Percentiles rank a stretch among this genome's conserved stretches.
These are phyloP conservation scores for Lepidopterella palustris DNA, from an alignment of 495 filamentous ascomycete species.

Conservation along the genomic window DNA sequence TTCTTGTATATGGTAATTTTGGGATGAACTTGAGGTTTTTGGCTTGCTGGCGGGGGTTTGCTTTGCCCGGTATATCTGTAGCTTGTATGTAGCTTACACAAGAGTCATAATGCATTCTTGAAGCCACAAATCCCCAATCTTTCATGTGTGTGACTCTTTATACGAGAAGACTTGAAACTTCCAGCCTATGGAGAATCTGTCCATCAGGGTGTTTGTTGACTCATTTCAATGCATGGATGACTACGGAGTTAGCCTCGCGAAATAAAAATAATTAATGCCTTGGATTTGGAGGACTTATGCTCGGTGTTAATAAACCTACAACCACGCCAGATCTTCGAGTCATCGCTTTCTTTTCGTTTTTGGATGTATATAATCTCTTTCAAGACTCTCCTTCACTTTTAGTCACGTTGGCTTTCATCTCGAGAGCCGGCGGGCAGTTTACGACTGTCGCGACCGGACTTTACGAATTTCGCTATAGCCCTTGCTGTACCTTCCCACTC, in stretches of 20 bases:
- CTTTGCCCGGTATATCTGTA: neutral
- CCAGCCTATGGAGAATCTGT: too few species aligned
- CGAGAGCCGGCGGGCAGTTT: slow-evolving; percentile 11
- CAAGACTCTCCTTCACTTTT: slow-evolving; percentile 1
- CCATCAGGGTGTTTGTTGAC: neutral
- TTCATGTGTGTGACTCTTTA: neutral
- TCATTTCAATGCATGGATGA: neutral
- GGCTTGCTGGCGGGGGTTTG: neutral
- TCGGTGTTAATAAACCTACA: neutral
- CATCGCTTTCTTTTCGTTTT: neutral
- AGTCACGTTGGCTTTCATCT: slow-evolving; percentile 22
- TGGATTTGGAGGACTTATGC: too few species aligned
- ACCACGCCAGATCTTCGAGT: neutral
- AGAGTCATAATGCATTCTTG: neutral
- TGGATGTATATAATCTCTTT: slow-evolving; percentile 1
- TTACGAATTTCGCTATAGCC: neutral
- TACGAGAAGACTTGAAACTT: neutral
- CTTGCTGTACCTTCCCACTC: slow-evolving; percentile 2
- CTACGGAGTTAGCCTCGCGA: neutral
- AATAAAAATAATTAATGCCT: neutral
- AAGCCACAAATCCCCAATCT: neutral
- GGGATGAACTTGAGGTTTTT: neutral
- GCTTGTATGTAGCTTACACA: neutral
- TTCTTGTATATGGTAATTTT: slow-evolving; percentile 5
- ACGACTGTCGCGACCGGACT: slow-evolving; percentile 15